phyloP scores from a whole-genome alignment of 441 rosid genomes.

The Codiaeum variegatum region DNA sequence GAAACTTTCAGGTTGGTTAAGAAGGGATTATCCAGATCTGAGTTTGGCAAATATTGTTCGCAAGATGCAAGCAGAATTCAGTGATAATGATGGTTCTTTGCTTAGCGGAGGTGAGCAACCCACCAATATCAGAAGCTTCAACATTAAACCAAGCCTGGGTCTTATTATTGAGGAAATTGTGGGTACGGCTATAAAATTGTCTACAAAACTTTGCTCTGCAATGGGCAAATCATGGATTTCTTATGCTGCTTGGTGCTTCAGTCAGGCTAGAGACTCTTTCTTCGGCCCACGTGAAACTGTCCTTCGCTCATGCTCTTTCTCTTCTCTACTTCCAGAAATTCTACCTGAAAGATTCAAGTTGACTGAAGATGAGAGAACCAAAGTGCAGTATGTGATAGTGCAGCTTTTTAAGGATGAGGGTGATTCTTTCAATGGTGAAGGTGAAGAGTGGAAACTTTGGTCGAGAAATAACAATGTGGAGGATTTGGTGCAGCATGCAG shows the following conservation, averaged over 20 bases:
- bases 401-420: slow-evolving; percentile 41
- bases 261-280: slow-evolving; percentile 67
- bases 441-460: slow-evolving; percentile 29
- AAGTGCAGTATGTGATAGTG: slow-evolving; percentile 44
- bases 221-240: slow-evolving; percentile 99
- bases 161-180: slow-evolving; percentile 65
- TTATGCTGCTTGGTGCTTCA: slow-evolving; percentile 95
- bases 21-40: slow-evolving; percentile 46
- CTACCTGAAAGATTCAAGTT: slow-evolving; percentile 61
- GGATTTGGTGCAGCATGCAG: slow-evolving; percentile 52
- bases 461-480: slow-evolving; percentile 35
- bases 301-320: slow-evolving; percentile 52
- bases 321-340: slow-evolving; percentile 67
- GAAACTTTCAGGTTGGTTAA: slow-evolving; percentile 85
- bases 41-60: slow-evolving; percentile 48
- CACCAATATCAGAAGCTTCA: slow-evolving; percentile 35
- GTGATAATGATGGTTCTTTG: slow-evolving; percentile 36
- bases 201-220: slow-evolving; percentile 80
- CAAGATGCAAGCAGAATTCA: slow-evolving; percentile 54
- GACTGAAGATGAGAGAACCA: slow-evolving; percentile 67
- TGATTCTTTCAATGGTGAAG: slow-evolving; percentile 33
- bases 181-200: slow-evolving; percentile 74
- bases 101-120: slow-evolving; percentile 27
- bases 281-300: slow-evolving; percentile 37
- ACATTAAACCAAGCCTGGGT: slow-evolving; percentile 35